Evolutionary conservation across 345 rosid genomes (phyloP), one percentile per base, ranked within the genome.

Genomic region (Balakata baccata): DNA sequence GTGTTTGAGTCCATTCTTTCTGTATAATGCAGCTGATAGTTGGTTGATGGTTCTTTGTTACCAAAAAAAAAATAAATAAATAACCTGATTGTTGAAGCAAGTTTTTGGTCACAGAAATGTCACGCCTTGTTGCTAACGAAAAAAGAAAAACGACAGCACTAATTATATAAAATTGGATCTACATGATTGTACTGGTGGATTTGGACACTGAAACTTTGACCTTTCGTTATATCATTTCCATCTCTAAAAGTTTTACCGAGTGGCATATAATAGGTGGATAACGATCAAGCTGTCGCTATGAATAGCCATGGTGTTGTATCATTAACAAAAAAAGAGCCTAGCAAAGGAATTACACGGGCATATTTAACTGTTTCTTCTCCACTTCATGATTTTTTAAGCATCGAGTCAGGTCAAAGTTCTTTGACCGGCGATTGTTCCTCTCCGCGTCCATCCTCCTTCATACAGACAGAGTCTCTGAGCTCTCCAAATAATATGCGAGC

Each of bases 361-460:
- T 64, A 18, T 41, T 54, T 73, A 29, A 11, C 47, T 57, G 9
- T 75, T 14, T 29, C 25, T 47, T 79, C 77, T 18, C 73, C 82
- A 34, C 22, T 74, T 57, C 78, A 70, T 67, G 57, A 66, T 25
- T 74, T 70, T 56, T 70, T 66, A 20, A 70, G 72, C 45, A 46
- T 70, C 66, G 80, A 81, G 60, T 74, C 85, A 56, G 76, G 79
- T 46, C 78, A 80, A 45, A 75, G 76, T 68, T 64, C 74, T 18
- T 56, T 62, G 74, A 70, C 80, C 1, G 69, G 74, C 65, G 82
- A 80, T 67, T 78, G 56, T 77, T 74, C 81, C 72, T 74, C 83
- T 57, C 69, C 83, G 25, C 62, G 16, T 66, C 77, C 81, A 9
- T 80, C 86, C 50, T 88, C 86, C 7, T 75, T 84, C 53, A 81